Base-by-base conservation (phyloP, 169 alveolate genomes). In the Babesia caballi region DNA sequence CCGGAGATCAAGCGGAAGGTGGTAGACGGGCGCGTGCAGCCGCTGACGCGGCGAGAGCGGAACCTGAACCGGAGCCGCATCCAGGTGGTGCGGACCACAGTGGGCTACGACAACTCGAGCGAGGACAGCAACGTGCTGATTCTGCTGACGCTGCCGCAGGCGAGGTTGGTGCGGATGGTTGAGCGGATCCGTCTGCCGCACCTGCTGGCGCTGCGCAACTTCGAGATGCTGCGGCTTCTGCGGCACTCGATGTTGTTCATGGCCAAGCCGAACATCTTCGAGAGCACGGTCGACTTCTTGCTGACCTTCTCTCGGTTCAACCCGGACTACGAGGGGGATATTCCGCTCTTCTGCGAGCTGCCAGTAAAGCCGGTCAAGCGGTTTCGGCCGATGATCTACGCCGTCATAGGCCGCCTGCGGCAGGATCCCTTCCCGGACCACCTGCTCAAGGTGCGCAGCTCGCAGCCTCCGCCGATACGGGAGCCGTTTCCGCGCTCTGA, bases 51-150 rank as follows among this genome's bases (percentile, higher is more conserved):
- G 35, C 23, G 46, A 14, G 72, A 80, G 52, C 65, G 70, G 32
- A 53, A 47, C 40, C 30, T 5, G 25, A 54, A 80, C 42, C 53
- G 54, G 30, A 47, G 67, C 50, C 57, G 75, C 11, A 42, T 69
- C 28, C 53, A 36, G 78, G 54, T 51, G 23, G 28, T 23, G 14
- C 67, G 71, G 42, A 60, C 40, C 25, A 57, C 52, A 25, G 42
- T 80, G 40, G 88, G 88, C 41, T 80, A 69, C 58, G 88, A 80
- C 52, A 80, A 80, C 70, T 23, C 78, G 33, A 65, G 88, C n/a
- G 74, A 53, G n/a, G 76, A 47, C 58, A 69, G 83, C 35, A 80
- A 80, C 61, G 42, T 70, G 28, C 57, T 80, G 15, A 80, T 80
- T 15, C 41, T 80, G n/a, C 36, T 67, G 28, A 80, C 67, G 14